phyloP scores from a whole-genome alignment of 1,284 basidiomycete species.

The Malassezia arunalokei region DNA sequence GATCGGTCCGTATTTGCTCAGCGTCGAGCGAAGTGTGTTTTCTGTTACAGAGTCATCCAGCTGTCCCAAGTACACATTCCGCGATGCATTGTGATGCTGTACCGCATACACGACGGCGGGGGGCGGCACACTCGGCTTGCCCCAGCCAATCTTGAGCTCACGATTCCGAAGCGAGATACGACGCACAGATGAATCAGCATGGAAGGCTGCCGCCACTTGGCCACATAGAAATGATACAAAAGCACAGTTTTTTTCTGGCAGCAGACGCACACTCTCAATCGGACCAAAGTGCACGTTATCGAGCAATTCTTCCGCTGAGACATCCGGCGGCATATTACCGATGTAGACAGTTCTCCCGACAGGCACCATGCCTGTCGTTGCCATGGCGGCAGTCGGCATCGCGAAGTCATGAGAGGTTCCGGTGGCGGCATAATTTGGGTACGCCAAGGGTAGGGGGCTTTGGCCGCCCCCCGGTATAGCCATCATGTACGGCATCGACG shows the following conservation, averaged over 20 bases:
- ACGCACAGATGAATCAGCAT: slow-evolving; percentile 43
- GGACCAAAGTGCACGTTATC: slow-evolving; percentile 96
- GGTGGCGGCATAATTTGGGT: background rate
- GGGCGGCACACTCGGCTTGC: slow-evolving; percentile 37
- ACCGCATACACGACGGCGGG: slow-evolving; percentile 40
- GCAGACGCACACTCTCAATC: slow-evolving; percentile 80
- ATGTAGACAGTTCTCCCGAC: slow-evolving; percentile 77
- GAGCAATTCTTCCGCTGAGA: slow-evolving; percentile 90
- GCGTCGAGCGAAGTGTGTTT: slow-evolving; percentile 33
- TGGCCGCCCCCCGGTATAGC: background rate
- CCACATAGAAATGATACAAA: slow-evolving; percentile 61
- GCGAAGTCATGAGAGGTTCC: background rate
- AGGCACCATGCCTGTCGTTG: slow-evolving; percentile 18
- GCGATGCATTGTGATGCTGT: slow-evolving; percentile 41
- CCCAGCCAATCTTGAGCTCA: slow-evolving; percentile 47
- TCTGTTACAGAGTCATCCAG: slow-evolving; percentile 37
- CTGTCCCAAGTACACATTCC: slow-evolving; percentile 42
- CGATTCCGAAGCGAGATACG: slow-evolving; percentile 40
- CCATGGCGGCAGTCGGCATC: background rate
- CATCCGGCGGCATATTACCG: slow-evolving; percentile 87
- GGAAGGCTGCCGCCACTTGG: slow-evolving; percentile 38
- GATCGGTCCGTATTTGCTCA: slow-evolving; percentile 40
- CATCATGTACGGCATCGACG: slow-evolving; percentile 7
- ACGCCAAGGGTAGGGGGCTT: background rate
- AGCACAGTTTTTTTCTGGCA: slow-evolving; percentile 95